These are phyloP conservation scores for Microcos paniculata DNA, from an alignment of 345 rosid species.

Conservation along the genomic window DNA sequence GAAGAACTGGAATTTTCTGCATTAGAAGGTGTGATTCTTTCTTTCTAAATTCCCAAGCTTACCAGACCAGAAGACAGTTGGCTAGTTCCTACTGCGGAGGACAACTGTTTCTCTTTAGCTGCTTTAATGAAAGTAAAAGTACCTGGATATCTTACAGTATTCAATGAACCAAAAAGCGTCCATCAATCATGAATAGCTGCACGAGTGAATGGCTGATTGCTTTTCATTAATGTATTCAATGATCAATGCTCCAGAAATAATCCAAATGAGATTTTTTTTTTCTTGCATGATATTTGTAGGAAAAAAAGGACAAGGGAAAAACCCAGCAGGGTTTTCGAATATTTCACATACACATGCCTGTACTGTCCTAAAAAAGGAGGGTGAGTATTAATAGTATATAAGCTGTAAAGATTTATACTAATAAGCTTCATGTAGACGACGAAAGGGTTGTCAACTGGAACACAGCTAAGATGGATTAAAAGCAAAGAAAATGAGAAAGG, in stretches of 20 bases:
- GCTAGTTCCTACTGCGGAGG: neutral
- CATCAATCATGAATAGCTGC: constrained; percentile 12
- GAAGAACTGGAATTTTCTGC: neutral
- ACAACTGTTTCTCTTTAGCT: neutral
- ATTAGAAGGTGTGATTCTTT: neutral
- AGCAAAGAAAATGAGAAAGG: neutral
- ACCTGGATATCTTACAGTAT: too few species aligned
- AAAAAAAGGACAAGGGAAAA: too few species aligned
- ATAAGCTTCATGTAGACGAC: neutral
- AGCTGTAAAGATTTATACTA: constrained; percentile 29
- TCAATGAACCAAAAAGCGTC: neutral
- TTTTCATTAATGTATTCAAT: neutral
- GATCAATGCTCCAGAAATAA: constrained; percentile 2
- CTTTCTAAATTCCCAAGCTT: neutral
- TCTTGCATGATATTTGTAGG: neutral
- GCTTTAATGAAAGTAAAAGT: neutral
- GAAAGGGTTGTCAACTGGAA: constrained; percentile 5
- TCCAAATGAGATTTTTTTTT: neutral
- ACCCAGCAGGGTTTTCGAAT: neutral
- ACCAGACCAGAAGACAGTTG: neutral
- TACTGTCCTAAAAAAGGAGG: neutral
- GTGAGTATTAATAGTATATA: neutral
- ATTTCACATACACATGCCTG: neutral
- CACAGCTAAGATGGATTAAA: constrained; percentile 22
- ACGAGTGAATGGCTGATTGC: constrained; percentile 13